Percentiles rank a stretch among this genome's conserved stretches.
phyloP scores from a whole-genome alignment of 805 yeast genomes.

The Kluyveromyces lactis region DNA sequence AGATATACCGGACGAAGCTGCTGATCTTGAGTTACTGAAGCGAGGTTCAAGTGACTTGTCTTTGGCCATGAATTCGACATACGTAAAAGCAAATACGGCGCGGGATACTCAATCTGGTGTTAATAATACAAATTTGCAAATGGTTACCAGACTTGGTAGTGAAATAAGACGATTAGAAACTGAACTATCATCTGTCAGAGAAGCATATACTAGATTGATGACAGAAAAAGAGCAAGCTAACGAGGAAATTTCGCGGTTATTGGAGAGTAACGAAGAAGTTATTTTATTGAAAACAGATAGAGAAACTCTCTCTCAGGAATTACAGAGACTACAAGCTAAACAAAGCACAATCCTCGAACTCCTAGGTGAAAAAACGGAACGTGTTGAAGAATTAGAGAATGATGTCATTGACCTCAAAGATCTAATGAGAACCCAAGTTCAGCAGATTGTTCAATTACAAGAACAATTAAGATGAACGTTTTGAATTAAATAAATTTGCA shows the following conservation, averaged over 20 bases:
- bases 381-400: constrained; percentile 74
- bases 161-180: constrained; percentile 74
- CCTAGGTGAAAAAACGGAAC: constrained; percentile 83
- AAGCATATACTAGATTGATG: constrained; percentile 47
- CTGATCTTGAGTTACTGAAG: constrained; percentile 12
- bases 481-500: too few relatives aligned
- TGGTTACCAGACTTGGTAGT: constrained; percentile 66
- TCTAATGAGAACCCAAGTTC: constrained; percentile 73
- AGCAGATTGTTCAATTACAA: constrained; percentile 69
- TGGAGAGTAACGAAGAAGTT: constrained; percentile 47
- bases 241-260: constrained; percentile 51
- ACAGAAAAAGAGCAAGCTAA: constrained; percentile 59
- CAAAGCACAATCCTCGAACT: constrained; percentile 54
- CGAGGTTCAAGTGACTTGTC: constrained; percentile 9
- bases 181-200: constrained; percentile 58
- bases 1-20: constrained; percentile 23
- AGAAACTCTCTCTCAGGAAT: constrained; percentile 23
- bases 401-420: constrained; percentile 88
- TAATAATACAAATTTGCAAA: constrained; percentile 35
- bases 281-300: constrained; percentile 28
- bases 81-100: constrained; percentile 1
- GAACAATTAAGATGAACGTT: constrained; percentile 15
- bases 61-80: constrained; percentile 5
- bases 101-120: constrained; percentile 1
- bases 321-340: constrained; percentile 33